Conservation (phyloP, 208 protist species). For the Trypanosoma boissoni region DNA sequence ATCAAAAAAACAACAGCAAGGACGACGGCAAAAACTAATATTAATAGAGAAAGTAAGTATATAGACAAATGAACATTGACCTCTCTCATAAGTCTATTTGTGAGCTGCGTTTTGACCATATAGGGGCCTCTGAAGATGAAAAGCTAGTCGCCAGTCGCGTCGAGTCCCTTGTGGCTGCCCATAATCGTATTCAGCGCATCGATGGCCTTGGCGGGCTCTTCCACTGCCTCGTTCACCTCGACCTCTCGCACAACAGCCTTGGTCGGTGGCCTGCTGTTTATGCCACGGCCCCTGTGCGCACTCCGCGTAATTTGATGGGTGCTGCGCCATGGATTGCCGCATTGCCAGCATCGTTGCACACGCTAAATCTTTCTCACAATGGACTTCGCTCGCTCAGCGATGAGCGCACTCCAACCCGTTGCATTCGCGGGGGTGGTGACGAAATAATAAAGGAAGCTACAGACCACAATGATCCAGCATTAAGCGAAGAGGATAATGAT, state of each 20-base stretch:
- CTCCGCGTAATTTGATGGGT: conserved; percentile 5
- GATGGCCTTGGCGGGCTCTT: conserved; percentile 58
- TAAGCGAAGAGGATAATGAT: too few relatives aligned
- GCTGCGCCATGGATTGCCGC: conserved; percentile 55
- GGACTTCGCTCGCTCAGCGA: conserved; percentile 19
- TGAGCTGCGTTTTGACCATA: conserved; percentile 61
- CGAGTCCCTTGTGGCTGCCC: conserved; percentile 31
- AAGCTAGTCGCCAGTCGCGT: conserved; percentile 43
- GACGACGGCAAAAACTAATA: too few relatives aligned
- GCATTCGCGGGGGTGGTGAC: too few relatives aligned
- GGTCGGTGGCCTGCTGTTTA: conserved; percentile 33
- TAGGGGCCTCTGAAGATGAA: conserved; percentile 44
- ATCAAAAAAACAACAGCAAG: too few relatives aligned
- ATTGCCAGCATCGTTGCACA: conserved; percentile 55
- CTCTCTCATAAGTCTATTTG: conserved; percentile 54
- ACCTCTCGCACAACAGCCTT: conserved; percentile 67
- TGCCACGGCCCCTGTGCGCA: background rate
- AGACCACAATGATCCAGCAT: too few relatives aligned
- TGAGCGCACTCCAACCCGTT: background rate
- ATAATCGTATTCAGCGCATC: conserved; percentile 60
- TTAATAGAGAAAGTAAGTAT: conserved; percentile 5
- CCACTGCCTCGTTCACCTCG: conserved; percentile 45
- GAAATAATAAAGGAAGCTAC: too few relatives aligned
- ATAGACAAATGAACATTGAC: conserved; percentile 76
- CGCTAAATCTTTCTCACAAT: conserved; percentile 75